Conservation (phyloP, 306 rosid species). For the Vigna reflexopilosa region DNA sequence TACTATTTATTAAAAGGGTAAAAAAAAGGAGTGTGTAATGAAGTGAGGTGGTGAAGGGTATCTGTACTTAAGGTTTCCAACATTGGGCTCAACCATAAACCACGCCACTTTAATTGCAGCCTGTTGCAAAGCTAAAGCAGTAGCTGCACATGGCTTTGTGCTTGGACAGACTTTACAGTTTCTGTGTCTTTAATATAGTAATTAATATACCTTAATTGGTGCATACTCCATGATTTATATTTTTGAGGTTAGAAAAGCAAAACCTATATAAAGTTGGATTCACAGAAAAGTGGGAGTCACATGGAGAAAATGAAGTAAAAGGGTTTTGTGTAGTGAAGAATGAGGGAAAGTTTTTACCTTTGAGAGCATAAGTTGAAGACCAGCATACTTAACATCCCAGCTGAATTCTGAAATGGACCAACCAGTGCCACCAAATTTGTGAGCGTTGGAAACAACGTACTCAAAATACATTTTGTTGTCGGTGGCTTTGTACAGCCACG, state of each 20-base stretch:
- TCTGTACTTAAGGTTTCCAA: background rate
- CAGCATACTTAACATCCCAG: constrained; percentile 98
- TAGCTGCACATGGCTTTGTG: constrained; percentile 60
- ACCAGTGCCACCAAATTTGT: constrained; percentile 82
- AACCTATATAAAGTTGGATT: constrained; percentile 39
- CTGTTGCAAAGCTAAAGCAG: constrained; percentile 52
- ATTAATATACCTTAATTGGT: constrained; percentile 56
- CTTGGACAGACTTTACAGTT: constrained; percentile 33
- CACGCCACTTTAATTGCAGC: constrained; percentile 42
- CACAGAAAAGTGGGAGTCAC: constrained; percentile 26
- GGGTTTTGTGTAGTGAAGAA: too few relatives aligned
- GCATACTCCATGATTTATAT: constrained; percentile 41
- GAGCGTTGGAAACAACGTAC: constrained; percentile 68
- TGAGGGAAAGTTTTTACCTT: constrained; percentile 57
- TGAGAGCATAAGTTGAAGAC: constrained; percentile 81
- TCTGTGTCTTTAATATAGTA: constrained; percentile 37
- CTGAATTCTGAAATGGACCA: constrained; percentile 98
- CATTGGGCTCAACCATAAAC: constrained; percentile 45
- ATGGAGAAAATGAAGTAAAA: background rate
- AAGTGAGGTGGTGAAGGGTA: background rate
- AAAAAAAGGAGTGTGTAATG: background rate
- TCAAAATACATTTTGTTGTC: constrained; percentile 71
- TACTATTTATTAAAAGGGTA: background rate
- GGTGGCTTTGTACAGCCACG: constrained; percentile 98
- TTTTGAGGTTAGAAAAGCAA: constrained; percentile 47